A percentile compares a stretch with the other conserved stretches of the same genome.
These are phyloP conservation scores for Botrytis squamosa DNA, from an alignment of 2,329 filamentous ascomycete species.

Conservation along the genomic window DNA sequence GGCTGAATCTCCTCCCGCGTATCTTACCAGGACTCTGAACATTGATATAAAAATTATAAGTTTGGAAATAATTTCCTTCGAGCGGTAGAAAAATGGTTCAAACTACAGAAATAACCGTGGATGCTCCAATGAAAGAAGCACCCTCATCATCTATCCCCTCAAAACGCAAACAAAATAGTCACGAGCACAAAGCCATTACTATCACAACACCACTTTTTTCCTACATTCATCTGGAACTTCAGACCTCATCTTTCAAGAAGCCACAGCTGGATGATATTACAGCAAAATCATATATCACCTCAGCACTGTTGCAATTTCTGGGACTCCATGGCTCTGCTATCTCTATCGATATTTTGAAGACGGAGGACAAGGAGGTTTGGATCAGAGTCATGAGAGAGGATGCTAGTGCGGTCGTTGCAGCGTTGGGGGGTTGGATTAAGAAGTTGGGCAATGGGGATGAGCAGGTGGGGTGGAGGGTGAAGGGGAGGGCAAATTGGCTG, in stretches of 20 bases:
- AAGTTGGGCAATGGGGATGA: slow-evolving; percentile 42
- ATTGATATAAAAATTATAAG: not conserved
- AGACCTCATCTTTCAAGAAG: slow-evolving; percentile 37
- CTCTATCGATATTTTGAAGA: slow-evolving; percentile 67
- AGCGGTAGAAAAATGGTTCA: not conserved
- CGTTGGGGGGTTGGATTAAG: slow-evolving; percentile 60
- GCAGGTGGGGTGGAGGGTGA: slow-evolving; percentile 50
- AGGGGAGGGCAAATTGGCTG: slow-evolving; percentile 63
- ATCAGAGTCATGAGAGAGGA: slow-evolving; percentile 63
- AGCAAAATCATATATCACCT: slow-evolving; percentile 59
- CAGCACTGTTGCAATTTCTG: slow-evolving; percentile 66
- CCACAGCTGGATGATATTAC: slow-evolving; percentile 58
- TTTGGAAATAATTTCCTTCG: not conserved
- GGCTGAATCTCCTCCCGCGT: slow-evolving; percentile 1
- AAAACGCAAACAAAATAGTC: slow-evolving; percentile 28
- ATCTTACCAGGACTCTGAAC: not conserved
- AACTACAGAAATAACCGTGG: not conserved
- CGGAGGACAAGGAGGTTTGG: slow-evolving; percentile 58
- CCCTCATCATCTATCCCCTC: not conserved
- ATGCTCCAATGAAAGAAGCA: slow-evolving; percentile 15
- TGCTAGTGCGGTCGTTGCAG: slow-evolving; percentile 59
- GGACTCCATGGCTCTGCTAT: slow-evolving; percentile 67
- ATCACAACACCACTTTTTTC: slow-evolving; percentile 53
- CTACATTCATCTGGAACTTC: slow-evolving; percentile 56
- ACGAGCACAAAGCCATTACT: slow-evolving; percentile 52